Evolutionary conservation across 208 protist species (phyloP).

Genomic region (Crithidia sp.): DNA sequence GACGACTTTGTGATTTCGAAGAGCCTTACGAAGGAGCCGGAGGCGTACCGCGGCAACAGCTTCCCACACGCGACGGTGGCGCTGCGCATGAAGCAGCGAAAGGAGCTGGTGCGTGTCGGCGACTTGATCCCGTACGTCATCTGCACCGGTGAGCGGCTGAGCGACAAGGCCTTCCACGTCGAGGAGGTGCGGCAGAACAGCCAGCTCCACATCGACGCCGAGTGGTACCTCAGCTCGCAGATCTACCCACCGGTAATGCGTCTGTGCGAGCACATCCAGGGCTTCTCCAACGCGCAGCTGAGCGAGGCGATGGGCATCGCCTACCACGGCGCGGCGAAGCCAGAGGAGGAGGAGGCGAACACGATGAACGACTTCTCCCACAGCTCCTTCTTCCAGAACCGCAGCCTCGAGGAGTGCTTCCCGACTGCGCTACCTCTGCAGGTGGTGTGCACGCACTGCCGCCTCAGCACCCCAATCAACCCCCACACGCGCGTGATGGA

Average conservation of each 20-base stretch:
- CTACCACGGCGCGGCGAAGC: constrained; percentile 36
- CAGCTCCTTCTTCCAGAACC: constrained; percentile 74
- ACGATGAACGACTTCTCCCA: constrained; percentile 73
- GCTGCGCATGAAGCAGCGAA: constrained; percentile 92
- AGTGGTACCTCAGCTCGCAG: constrained; percentile 96
- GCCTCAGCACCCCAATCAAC: constrained; percentile 69
- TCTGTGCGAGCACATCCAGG: constrained; percentile 94
- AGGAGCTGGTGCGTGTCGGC: constrained; percentile 91
- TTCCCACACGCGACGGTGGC: constrained; percentile 96
- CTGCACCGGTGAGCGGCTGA: constrained; percentile 71
- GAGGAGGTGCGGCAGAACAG: constrained; percentile 82
- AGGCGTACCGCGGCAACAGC: constrained; percentile 94
- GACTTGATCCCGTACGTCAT: constrained; percentile 98
- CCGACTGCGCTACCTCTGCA: constrained; percentile 72
- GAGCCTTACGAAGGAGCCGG: constrained; percentile 96
- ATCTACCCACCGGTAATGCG: constrained; percentile 95
- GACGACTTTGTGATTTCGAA: constrained; percentile 98
- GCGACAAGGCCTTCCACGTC: constrained; percentile 85
- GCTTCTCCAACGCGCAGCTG: constrained; percentile 80
- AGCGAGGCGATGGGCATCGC: constrained; percentile 88
- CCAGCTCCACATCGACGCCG: constrained; percentile 81
- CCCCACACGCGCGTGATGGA: constrained; percentile 78
- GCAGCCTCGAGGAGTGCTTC: constrained; percentile 77
- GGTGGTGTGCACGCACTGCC: constrained; percentile 77
- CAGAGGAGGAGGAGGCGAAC: constrained; percentile 32